phyloP scores from a whole-genome alignment of 768 basidiomycete species.

The Fomitopsis pulvina region DNA sequence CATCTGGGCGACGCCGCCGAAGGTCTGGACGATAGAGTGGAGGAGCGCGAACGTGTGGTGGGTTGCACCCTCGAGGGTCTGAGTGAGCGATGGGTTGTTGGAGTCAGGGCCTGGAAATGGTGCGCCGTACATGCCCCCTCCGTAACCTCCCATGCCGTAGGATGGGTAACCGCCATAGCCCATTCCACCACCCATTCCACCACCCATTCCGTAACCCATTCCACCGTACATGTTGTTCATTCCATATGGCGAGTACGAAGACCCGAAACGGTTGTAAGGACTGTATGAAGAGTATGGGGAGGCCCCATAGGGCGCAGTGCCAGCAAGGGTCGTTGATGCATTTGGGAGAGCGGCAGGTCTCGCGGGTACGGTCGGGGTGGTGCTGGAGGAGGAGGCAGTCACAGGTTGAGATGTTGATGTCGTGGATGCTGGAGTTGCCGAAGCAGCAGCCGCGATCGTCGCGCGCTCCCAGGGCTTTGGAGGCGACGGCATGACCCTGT shows the following conservation, averaged over 20 bases:
- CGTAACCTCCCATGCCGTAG: slow-evolving; percentile 25
- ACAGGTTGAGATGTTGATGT: slow-evolving; percentile 11
- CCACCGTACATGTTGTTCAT: slow-evolving; percentile 38
- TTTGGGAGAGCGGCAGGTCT: slow-evolving; percentile 48
- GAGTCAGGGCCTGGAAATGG: slow-evolving; percentile 43
- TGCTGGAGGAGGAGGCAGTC: slow-evolving; percentile 13
- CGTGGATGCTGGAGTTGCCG: slow-evolving; percentile 15
- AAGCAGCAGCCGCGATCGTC: slow-evolving; percentile 21
- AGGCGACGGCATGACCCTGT: slow-evolving; percentile 65
- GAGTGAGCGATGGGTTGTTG: slow-evolving; percentile 63
- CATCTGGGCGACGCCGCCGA: slow-evolving; percentile 93
- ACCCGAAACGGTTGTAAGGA: slow-evolving; percentile 41
- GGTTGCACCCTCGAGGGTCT: slow-evolving; percentile 84
- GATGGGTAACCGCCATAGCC: slow-evolving; percentile 32
- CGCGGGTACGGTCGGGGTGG: slow-evolving; percentile 45
- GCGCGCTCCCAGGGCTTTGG: slow-evolving; percentile 87
- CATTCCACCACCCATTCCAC: slow-evolving; percentile 26
- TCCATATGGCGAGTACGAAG: slow-evolving; percentile 37
- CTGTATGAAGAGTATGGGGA: slow-evolving; percentile 35
- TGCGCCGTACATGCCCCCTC: slow-evolving; percentile 34
- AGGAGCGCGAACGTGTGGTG: slow-evolving; percentile 90
- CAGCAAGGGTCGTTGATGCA: slow-evolving; percentile 21
- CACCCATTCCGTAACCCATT: slow-evolving; percentile 33
- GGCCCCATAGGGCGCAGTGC: slow-evolving; percentile 28
- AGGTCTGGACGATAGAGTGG: slow-evolving; percentile 93